These are phyloP conservation scores for Ophiostoma ips DNA, from an alignment of 2,329 filamentous ascomycete genomes.

Conservation along the genomic window DNA sequence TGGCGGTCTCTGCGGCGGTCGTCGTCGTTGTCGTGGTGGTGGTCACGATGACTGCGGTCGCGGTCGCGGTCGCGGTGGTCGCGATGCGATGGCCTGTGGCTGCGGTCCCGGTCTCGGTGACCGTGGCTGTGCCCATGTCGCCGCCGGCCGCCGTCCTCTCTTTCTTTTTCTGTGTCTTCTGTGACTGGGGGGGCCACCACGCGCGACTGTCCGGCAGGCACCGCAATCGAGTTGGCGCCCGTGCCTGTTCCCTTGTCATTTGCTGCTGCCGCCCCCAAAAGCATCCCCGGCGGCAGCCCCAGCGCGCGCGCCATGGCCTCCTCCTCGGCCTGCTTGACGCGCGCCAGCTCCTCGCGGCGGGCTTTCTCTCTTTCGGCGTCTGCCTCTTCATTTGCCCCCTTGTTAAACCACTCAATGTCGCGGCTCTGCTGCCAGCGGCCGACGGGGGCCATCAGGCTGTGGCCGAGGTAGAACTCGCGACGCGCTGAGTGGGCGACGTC, in stretches of 20 bases:
- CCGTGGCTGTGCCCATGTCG: background rate
- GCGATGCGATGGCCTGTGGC: background rate
- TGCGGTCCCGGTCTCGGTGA: background rate
- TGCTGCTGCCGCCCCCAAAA: background rate
- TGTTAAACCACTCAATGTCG: conserved; percentile 51
- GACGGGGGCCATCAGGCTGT: conserved; percentile 82
- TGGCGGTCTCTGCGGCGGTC: conserved; percentile 8
- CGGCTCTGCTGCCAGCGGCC: conserved; percentile 81
- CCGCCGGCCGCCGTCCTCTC: conserved; percentile 17
- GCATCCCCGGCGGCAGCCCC: conserved; percentile 45
- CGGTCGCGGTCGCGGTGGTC: background rate
- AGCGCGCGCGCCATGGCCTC: conserved; percentile 76
- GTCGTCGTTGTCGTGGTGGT: conserved; percentile 21
- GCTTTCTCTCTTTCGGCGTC: conserved; percentile 47
- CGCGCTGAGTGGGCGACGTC: conserved; percentile 78
- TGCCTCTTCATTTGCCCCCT: conserved; percentile 16
- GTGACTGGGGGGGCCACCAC: background rate
- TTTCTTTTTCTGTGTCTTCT: conserved; percentile 33
- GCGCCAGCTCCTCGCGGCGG: conserved; percentile 62
- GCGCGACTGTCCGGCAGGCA: conserved; percentile 4
- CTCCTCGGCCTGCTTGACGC: conserved; percentile 81
- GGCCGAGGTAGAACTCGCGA: conserved; percentile 80
- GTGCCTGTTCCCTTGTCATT: conserved; percentile 40
- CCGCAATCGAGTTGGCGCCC: conserved; percentile 49
- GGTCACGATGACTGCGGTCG: conserved; percentile 6